Conservation (phyloP, 2,329 filamentous ascomycete species). For the Beauveria sp. region DNA sequence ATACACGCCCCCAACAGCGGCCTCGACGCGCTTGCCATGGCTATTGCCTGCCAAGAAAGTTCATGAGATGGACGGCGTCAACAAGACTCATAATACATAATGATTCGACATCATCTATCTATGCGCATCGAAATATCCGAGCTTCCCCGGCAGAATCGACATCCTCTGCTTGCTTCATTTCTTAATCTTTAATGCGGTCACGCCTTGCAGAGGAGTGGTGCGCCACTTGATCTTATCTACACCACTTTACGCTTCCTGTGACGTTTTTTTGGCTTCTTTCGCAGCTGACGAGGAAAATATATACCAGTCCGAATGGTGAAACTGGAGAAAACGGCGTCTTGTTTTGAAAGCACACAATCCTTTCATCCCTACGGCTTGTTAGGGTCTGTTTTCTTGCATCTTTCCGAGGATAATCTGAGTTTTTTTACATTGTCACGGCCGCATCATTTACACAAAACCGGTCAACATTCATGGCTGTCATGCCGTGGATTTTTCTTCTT, state of each 20-base stretch:
- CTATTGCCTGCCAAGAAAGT: slow-evolving; percentile 44
- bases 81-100: background rate
- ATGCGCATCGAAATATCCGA: background rate
- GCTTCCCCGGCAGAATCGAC: background rate
- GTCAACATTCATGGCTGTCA: background rate
- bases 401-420: background rate
- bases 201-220: background rate
- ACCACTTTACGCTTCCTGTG: background rate
- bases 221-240: background rate
- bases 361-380: background rate
- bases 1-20: slow-evolving; percentile 41
- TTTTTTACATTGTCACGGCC: background rate
- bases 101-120: background rate
- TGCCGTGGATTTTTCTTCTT: background rate
- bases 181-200: slow-evolving; percentile 6
- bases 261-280: background rate
- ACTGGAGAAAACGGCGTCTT: background rate
- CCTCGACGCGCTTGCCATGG: slow-evolving; percentile 47
- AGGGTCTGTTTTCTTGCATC: background rate
- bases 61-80: background rate
- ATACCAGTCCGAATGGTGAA: slow-evolving; percentile 3
- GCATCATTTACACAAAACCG: slow-evolving; percentile 5
- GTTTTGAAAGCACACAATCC: background rate
- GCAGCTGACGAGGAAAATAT: background rate
- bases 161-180: background rate